Percentiles rank a stretch among this genome's conserved stretches.
These are phyloP conservation scores for Balakata baccata DNA, from an alignment of 345 rosid genomes.

Conservation along the genomic window DNA sequence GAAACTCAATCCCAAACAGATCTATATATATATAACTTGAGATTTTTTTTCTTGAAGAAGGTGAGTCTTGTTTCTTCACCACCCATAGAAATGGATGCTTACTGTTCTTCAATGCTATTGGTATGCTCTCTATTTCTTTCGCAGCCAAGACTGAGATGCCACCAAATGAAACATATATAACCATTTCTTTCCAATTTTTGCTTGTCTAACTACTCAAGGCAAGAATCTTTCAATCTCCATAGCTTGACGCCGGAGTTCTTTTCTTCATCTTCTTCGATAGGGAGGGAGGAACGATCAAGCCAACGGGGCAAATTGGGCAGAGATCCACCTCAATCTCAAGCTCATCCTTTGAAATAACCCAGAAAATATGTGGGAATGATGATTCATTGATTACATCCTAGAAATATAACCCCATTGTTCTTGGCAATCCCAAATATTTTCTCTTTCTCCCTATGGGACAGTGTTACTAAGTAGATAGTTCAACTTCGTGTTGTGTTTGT, in stretches of 20 bases:
- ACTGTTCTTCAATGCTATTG: constrained; percentile 32
- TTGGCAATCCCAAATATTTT: too few relatives aligned
- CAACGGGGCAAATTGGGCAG: constrained; percentile 40
- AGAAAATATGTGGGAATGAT: too few relatives aligned
- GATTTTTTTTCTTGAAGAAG: constrained; percentile 9
- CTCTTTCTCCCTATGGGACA: too few relatives aligned
- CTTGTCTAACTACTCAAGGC: constrained; percentile 43
- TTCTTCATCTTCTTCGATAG: constrained; percentile 29
- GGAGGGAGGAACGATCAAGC: constrained; percentile 46
- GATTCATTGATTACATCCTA: too few relatives aligned
- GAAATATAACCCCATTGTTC: too few relatives aligned
- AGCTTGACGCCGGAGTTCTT: constrained; percentile 29
- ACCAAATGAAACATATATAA: constrained; percentile 52
- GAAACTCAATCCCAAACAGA: too few relatives aligned
- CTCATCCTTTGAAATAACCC: too few relatives aligned
- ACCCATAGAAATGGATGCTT: constrained; percentile 47
- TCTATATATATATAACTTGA: too few relatives aligned
- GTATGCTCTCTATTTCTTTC: constrained; percentile 36
- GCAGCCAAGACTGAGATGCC: constrained; percentile 32
- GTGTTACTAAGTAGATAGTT: too few relatives aligned
- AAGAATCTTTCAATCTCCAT: constrained; percentile 40
- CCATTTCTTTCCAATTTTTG: constrained; percentile 31
- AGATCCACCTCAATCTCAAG: too few relatives aligned
- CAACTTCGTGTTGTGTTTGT: too few relatives aligned
- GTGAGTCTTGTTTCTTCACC: constrained; percentile 28